Conservation (phyloP, 208 protist species). For the Trypanosoma brucei region DNA sequence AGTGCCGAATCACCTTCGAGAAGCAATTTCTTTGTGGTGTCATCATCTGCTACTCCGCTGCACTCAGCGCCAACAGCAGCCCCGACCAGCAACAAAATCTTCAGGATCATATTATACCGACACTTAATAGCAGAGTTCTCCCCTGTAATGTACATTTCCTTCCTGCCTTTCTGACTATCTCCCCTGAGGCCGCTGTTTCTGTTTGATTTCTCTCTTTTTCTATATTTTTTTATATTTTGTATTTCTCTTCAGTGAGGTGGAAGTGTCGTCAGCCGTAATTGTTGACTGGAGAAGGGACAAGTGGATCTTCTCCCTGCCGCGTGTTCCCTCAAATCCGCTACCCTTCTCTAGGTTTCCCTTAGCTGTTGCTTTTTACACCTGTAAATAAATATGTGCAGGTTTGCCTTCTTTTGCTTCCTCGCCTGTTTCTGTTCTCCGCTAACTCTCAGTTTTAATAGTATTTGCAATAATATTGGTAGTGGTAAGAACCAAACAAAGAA, state of each 20-base stretch:
- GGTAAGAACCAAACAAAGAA: no score
- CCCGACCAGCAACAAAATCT: neutral
- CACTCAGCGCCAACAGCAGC: neutral
- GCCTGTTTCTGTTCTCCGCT: no score
- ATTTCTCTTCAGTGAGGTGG: neutral
- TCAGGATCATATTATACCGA: neutral
- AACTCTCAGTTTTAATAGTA: no score
- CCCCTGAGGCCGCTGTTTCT: neutral
- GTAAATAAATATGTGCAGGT: no score
- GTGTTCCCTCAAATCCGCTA: no score
- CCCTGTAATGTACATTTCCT: neutral
- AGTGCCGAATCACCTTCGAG: conserved; percentile 65
- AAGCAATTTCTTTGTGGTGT: conserved; percentile 41
- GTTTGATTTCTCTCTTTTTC: neutral
- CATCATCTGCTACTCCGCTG: conserved; percentile 27
- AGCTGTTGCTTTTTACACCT: no score
- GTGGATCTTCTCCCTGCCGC: no score
- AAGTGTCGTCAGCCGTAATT: neutral
- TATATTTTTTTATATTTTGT: neutral
- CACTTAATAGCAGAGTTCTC: neutral
- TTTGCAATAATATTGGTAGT: no score
- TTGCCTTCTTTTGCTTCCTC: no score
- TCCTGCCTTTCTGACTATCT: neutral
- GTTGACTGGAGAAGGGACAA: no score
- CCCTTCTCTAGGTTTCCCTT: no score